Evolutionary conservation across 352 stramenopile genomes (phyloP), one percentile per base, ranked within the genome.

Genomic region (Phytophthora cactorum): DNA sequence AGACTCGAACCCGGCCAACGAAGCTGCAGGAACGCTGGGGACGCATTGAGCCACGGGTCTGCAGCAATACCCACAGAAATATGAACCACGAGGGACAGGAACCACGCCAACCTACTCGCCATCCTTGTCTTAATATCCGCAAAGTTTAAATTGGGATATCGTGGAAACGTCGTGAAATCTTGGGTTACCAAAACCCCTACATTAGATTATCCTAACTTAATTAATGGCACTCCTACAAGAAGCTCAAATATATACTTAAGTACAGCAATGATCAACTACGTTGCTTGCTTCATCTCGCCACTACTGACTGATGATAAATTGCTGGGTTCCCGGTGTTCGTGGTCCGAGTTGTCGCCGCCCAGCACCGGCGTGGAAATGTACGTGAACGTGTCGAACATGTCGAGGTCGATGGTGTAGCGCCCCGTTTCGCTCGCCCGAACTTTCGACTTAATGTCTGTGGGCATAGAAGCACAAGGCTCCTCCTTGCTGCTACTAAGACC

Each of bases 301-400:
- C 60, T 70, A 51, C 61, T 70, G 38, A 36, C 41, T 11, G 66
- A 70, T 6, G 66, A 74, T n/a, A 74, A 29, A 38, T 64, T 71
- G 68, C 56, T 71, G 25, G 68, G 55, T 32, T 71, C 68, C 15
- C 63, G 68, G n/a, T 63, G 63, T n/a, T 76, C 63, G 27, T 74
- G 53, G 10, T 62, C 49, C 15, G 55, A 52, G 46, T 70, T 63
- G 43, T 77, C 66, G 49, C 62, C 73, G 10, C 73, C 70, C 45
- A 85, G 57, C 56, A 84, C 75, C 8, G 75, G 78, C 61, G 78
- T 86, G n/a, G 75, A 82, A 66, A 86, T 78, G 50, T 67, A 78
- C 50, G 72, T 80, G 70, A 81, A 83, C 53, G 74, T 77, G 56
- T 83, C 75, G 57, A 82, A 83, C 71, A 79, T 76, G 54, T 82